Percentiles rank a stretch among this genome's conserved stretches.
Conservation (phyloP, 2,329 filamentous ascomycete genomes). For the Alternaria angustiovoidea region DNA sequence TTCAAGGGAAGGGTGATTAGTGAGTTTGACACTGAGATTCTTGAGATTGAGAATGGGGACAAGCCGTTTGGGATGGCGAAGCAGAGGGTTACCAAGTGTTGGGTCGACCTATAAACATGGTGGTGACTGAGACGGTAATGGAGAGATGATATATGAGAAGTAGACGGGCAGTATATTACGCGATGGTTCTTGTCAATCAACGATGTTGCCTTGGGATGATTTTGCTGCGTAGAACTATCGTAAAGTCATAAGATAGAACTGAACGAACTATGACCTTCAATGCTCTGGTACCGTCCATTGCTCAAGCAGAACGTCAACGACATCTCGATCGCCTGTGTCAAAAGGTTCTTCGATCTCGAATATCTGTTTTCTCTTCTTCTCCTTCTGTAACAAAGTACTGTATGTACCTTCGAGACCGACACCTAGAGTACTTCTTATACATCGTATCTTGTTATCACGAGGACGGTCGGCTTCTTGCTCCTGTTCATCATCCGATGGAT, state of each 20-base stretch:
- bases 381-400: not conserved
- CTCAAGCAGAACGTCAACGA: conserved; percentile 30
- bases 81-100: conserved; percentile 35
- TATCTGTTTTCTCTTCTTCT: not conserved
- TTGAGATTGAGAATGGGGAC: conserved; percentile 33
- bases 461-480: not conserved
- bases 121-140: not conserved
- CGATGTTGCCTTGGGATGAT: not conserved
- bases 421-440: not conserved
- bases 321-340: conserved; percentile 6
- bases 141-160: not conserved
- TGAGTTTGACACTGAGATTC: conserved; percentile 33
- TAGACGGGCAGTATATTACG: not conserved
- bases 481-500: accelerated
- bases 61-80: conserved; percentile 33
- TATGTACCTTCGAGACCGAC: no score
- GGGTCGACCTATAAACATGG: conserved; percentile 34
- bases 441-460: no score
- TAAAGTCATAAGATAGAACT: not conserved
- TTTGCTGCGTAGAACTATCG: not conserved
- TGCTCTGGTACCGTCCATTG: conserved; percentile 23
- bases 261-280: not conserved
- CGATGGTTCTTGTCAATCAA: not conserved
- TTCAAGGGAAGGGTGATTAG: conserved; percentile 33
- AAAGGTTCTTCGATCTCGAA: not conserved